Evolutionary conservation across 2,329 filamentous ascomycete genomes (phyloP).

Genomic region (Curvularia spicifera): DNA sequence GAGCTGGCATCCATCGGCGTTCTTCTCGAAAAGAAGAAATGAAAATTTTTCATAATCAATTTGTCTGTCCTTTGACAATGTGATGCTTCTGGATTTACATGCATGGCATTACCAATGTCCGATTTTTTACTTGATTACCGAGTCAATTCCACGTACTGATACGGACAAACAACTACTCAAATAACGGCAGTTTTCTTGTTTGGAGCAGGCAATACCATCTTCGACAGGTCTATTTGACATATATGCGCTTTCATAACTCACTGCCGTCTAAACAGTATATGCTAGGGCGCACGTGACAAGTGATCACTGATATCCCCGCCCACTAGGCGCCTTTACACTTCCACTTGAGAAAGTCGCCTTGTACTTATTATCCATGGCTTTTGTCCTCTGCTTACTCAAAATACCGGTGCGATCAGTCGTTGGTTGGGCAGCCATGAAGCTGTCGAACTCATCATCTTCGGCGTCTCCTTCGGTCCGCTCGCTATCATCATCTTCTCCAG

Average conservation of each 20-base stretch:
- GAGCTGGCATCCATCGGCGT: slow-evolving; percentile 17
- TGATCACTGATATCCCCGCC: slow-evolving; percentile 20
- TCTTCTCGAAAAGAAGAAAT: slow-evolving; percentile 16
- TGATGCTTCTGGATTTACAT: neutral
- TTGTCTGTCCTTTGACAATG: neutral
- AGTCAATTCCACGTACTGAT: too few species aligned
- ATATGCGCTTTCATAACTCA: neutral
- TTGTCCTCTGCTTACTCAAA: slow-evolving; percentile 62
- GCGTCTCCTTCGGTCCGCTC: slow-evolving; percentile 71
- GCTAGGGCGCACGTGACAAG: neutral
- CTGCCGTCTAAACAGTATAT: neutral
- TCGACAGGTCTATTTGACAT: neutral
- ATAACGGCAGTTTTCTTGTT: neutral
- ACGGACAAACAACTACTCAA: too few species aligned
- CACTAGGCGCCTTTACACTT: slow-evolving; percentile 32
- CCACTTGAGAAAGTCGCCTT: slow-evolving; percentile 46
- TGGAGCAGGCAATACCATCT: neutral
- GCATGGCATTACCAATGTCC: neutral
- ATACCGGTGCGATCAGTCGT: slow-evolving; percentile 86
- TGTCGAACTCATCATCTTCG: slow-evolving; percentile 80
- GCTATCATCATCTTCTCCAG: slow-evolving; percentile 68
- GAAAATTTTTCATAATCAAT: neutral
- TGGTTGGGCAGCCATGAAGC: slow-evolving; percentile 89
- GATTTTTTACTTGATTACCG: neutral
- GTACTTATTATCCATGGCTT: slow-evolving; percentile 48